A percentile compares a stretch with the other conserved stretches of the same genome.
Conservation (phyloP, 1,284 basidiomycete genomes). For the Melampsora americana region DNA sequence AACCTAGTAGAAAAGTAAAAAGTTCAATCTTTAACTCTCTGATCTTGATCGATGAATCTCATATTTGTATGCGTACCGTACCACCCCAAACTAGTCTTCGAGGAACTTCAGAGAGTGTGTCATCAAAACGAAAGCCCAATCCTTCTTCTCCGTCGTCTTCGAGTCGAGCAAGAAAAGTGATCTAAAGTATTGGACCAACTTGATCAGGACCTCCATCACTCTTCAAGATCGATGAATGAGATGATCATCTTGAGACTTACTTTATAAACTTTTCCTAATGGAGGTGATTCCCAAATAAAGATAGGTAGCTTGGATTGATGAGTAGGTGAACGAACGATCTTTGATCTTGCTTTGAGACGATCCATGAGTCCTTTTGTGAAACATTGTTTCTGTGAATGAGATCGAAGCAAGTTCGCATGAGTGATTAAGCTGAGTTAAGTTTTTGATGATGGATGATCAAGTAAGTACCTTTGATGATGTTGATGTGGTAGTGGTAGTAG, state of each 20-base stretch:
- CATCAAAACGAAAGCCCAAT: constrained; percentile 31
- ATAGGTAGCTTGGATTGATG: constrained; percentile 11
- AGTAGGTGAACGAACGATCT: not conserved
- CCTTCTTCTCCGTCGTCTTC: constrained; percentile 28
- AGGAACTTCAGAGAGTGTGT: constrained; percentile 17
- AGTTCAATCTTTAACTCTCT: not conserved
- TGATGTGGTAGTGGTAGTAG: no score
- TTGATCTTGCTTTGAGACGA: constrained; percentile 15
- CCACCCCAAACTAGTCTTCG: constrained; percentile 26
- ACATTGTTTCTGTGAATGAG: constrained; percentile 25
- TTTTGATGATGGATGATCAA: no score
- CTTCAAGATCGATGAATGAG: not conserved
- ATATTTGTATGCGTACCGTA: not conserved
- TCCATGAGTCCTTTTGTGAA: constrained; percentile 18
- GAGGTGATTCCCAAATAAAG: constrained; percentile 36
- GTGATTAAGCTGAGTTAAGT: no score
- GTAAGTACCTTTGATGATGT: no score
- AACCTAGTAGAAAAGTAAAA: constrained; percentile 5
- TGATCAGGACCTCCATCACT: not conserved
- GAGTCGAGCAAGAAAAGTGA: constrained; percentile 24
- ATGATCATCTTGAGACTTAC: not conserved
- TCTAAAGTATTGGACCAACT: not conserved
- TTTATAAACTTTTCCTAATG: constrained; percentile 11
- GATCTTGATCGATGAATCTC: not conserved
- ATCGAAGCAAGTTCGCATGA: no score